Evolutionary conservation across 805 yeast genomes (phyloP), one percentile per base, ranked within the genome.

Genomic region (Spathaspora boniae): DNA sequence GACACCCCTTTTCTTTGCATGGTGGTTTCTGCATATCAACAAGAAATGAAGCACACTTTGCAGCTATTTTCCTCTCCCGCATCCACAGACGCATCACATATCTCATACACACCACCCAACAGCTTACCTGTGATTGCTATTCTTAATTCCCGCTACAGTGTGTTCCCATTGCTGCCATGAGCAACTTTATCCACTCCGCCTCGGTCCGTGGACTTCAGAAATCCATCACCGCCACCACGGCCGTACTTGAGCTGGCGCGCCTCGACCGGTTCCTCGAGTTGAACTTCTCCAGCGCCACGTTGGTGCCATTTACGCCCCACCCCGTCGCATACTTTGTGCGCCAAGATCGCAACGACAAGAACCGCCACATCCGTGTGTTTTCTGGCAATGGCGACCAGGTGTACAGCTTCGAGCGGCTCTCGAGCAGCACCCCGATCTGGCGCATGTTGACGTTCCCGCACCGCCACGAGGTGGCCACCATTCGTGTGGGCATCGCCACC

Each of bases 381-480:
- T 70, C 67, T 42, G 54, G 55, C 28, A 46, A 51, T 15, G 71
- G 74, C 16, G 54, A 50, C 18, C 68, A 69, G 41, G 48, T 63
- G 11, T 77, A 69, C 51, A 61, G 75, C n/a, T 59, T 77, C 47
- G 80, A 76, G 54, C 60, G 81, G 32, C 60, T 60, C 41, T 61
- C 76, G 14, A 53, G 72, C 2, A 46, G 62, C 34, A 66, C 68
- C 33, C 76, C 77, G 14, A 66, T 67, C 16, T 78, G 83, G 83
- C 49, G 70, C n/a, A 48, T 78, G 50, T 53, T 65, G 18, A 56
- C 62, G 3, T 60, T 47, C 36, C 78, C 79, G 14, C 50, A 59
- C 11, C 58, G 77, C 43, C 54, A 46, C 33, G 78, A 72, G 45
- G 61, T 73, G 34, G 77, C 80, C 6, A 66, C 78, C 2, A 56